phyloP scores from a whole-genome alignment of 257 asterid species.

The Nicotiana tabacum region DNA sequence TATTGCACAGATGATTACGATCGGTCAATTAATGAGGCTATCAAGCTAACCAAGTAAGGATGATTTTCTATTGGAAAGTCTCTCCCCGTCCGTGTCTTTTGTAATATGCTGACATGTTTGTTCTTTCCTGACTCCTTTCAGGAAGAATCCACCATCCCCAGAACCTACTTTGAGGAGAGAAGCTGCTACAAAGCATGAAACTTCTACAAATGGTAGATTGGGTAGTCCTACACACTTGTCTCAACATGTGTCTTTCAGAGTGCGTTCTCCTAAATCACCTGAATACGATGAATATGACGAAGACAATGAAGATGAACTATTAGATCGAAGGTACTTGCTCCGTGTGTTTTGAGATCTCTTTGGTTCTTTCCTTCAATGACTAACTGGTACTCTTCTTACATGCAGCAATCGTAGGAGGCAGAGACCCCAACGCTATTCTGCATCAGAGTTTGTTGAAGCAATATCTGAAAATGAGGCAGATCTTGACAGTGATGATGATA shows the following conservation, averaged over 20 bases:
- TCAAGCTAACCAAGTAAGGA: conserved; percentile 86
- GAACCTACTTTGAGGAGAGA: conserved; percentile 57
- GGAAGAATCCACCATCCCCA: conserved; percentile 56
- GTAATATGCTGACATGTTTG: background rate
- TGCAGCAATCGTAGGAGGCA: conserved; percentile 72
- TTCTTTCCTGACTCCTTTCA: conserved; percentile 25
- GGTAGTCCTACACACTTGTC: conserved; percentile 58
- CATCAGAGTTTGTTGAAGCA: conserved; percentile 62
- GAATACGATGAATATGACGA: conserved; percentile 53
- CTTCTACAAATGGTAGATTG: conserved; percentile 58
- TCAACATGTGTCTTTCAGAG: conserved; percentile 32
- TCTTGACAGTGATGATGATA: conserved; percentile 82
- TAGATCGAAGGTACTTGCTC: conserved; percentile 64
- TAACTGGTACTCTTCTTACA: background rate
- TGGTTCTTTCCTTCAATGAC: background rate
- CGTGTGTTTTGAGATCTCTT: background rate
- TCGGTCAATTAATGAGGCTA: conserved; percentile 86
- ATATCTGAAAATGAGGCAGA: conserved; percentile 73
- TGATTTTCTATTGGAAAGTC: background rate
- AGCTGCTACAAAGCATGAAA: conserved; percentile 43
- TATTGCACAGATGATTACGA: conserved; percentile 82
- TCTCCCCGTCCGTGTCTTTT: background rate
- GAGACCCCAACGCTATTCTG: conserved; percentile 80
- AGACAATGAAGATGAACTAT: conserved; percentile 38
- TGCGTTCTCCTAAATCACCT: conserved; percentile 52